Conservation (phyloP, 2,329 filamentous ascomycete genomes). For the Daldinia eschscholtzii region DNA sequence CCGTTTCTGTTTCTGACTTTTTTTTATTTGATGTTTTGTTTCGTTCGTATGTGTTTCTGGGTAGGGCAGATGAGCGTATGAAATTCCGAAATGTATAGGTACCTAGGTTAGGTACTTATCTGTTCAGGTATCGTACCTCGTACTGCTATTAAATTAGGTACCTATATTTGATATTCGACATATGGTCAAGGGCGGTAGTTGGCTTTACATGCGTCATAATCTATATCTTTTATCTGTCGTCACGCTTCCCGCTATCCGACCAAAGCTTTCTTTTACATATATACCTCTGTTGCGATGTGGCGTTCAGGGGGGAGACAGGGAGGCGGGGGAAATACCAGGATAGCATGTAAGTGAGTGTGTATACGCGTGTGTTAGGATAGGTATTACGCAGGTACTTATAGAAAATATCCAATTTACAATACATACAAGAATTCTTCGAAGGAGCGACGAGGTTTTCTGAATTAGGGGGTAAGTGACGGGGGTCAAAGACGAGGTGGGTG, state of each 20-base stretch:
- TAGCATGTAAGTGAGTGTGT: neutral
- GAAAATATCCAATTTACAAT: neutral
- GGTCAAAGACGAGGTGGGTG: neutral
- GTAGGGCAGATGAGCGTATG: neutral
- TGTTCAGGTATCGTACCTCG: neutral
- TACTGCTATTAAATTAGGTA: neutral
- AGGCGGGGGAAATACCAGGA: neutral
- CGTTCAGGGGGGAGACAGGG: neutral
- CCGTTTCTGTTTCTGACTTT: neutral
- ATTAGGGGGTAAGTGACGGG: too few relatives aligned
- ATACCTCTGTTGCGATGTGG: neutral
- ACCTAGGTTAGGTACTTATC: too few relatives aligned
- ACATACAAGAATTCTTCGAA: neutral
- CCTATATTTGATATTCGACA: neutral
- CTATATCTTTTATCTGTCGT: neutral
- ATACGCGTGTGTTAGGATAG: neutral
- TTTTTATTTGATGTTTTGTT: neutral
- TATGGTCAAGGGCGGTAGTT: neutral
- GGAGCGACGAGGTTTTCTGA: neutral
- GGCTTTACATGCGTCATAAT: neutral
- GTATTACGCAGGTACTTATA: neutral
- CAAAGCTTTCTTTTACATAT: too few relatives aligned
- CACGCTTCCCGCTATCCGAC: too few relatives aligned
- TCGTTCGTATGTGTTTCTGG: neutral
- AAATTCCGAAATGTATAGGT: neutral